These are phyloP conservation scores for Colletotrichum navitas DNA, from an alignment of 2,329 filamentous ascomycete genomes.

Conservation along the genomic window DNA sequence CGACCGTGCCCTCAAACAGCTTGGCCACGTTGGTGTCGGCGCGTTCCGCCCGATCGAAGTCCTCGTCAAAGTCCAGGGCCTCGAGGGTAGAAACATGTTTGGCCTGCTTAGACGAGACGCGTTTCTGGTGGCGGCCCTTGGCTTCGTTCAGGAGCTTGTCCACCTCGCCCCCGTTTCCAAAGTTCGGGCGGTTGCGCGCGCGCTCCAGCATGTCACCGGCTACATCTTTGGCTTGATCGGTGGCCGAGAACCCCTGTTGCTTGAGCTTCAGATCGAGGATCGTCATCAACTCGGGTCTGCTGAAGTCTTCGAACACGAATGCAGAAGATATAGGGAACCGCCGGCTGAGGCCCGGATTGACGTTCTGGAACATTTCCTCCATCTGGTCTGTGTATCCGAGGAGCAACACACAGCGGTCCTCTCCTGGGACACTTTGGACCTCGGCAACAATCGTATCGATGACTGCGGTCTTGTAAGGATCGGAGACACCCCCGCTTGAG, in stretches of 20 bases:
- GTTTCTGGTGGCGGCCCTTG: constrained; percentile 52
- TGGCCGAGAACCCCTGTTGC: constrained; percentile 64
- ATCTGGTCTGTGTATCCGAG: constrained; percentile 79
- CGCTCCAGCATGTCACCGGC: constrained; percentile 72
- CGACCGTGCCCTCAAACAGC: constrained; percentile 71
- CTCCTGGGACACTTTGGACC: constrained; percentile 76
- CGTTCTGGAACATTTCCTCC: constrained; percentile 78
- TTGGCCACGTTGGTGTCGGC: constrained; percentile 62
- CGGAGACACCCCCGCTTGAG: constrained; percentile 41
- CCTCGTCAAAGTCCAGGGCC: constrained; percentile 67
- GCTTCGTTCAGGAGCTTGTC: constrained; percentile 69
- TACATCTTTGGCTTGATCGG: constrained; percentile 62
- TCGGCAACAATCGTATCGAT: constrained; percentile 82
- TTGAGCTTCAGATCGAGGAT: constrained; percentile 76
- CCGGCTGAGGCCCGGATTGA: constrained; percentile 76
- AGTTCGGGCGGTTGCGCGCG: constrained; percentile 72
- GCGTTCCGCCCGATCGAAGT: constrained; percentile 66
- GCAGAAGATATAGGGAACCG: constrained; percentile 74
- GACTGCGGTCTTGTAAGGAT: constrained; percentile 71
- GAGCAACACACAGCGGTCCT: constrained; percentile 79
- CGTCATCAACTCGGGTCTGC: constrained; percentile 64
- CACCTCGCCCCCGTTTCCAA: constrained; percentile 81
- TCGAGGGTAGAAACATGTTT: constrained; percentile 46
- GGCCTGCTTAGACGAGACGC: constrained; percentile 22
- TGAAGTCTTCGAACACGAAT: constrained; percentile 79